Conservation (phyloP, 2,329 filamentous ascomycete species). For the Nemania sp. region DNA sequence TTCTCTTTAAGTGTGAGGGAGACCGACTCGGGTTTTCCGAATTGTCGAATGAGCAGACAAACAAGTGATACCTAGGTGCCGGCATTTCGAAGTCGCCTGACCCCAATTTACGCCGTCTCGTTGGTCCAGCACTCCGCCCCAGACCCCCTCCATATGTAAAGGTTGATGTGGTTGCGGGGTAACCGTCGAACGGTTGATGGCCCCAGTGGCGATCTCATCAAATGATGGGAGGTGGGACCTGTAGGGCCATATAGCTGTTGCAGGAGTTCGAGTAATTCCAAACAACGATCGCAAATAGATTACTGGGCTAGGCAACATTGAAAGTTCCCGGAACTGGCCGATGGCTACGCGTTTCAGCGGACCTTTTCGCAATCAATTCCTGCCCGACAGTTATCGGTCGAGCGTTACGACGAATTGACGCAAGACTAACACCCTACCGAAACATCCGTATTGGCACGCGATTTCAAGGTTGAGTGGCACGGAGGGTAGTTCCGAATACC, state of each 20-base stretch:
- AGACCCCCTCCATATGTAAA: constrained; percentile 27
- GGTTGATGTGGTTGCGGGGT: constrained; percentile 38
- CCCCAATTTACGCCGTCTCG: constrained; percentile 25
- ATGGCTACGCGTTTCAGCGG: constrained; percentile 5
- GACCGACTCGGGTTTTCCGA: constrained; percentile 17
- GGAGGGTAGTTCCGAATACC: constrained; percentile 2
- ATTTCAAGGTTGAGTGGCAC: neutral
- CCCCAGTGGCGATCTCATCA: constrained; percentile 30
- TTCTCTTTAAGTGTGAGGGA: constrained; percentile 11
- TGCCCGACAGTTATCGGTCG: constrained; percentile 10
- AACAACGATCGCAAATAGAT: constrained; percentile 24
- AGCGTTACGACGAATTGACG: constrained; percentile 18
- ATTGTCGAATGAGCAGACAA: constrained; percentile 33
- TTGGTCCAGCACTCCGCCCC: constrained; percentile 29
- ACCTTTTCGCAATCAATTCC: constrained; percentile 20
- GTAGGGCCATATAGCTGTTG: constrained; percentile 2
- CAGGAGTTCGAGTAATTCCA: constrained; percentile 27
- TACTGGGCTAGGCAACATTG: neutral
- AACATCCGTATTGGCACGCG: constrained; percentile 10
- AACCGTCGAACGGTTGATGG: constrained; percentile 31
- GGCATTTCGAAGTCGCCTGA: constrained; percentile 39
- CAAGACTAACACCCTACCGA: constrained; percentile 26
- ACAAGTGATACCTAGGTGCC: constrained; percentile 12
- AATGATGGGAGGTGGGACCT: constrained; percentile 7
- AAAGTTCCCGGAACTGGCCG: constrained; percentile 28